Percentiles rank a stretch among this genome's conserved stretches.
Conservation (phyloP, 2,329 filamentous ascomycete genomes). For the Pseudogymnoascus sp. region DNA sequence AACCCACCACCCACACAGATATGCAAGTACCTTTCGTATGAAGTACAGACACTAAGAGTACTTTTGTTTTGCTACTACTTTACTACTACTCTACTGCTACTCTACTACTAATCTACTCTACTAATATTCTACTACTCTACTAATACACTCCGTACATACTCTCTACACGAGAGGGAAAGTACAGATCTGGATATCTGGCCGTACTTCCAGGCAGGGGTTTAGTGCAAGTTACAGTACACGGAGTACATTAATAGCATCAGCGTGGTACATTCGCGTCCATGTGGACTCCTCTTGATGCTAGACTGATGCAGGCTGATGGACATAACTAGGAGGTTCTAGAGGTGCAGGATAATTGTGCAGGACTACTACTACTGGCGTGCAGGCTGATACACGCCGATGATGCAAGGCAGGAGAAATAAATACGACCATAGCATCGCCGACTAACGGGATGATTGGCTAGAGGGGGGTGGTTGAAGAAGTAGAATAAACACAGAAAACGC, state of each 20-base stretch:
- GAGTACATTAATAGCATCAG: not conserved
- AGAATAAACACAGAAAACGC: not conserved
- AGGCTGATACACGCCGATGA: not conserved
- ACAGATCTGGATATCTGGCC: not conserved
- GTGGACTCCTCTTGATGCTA: not conserved
- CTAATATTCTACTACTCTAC: not conserved
- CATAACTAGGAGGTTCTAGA: too few relatives aligned
- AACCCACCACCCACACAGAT: not conserved
- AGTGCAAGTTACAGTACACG: not conserved
- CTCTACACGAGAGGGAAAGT: not conserved
- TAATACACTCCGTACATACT: not conserved
- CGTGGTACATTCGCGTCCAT: not conserved
- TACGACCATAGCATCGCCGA: not conserved
- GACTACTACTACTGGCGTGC: too few relatives aligned
- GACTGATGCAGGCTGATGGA: too few relatives aligned
- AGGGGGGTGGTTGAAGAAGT: not conserved
- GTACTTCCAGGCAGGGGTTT: not conserved
- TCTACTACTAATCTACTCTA: not conserved
- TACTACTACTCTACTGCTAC: not conserved
- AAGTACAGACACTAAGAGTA: not conserved
- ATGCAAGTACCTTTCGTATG: not conserved
- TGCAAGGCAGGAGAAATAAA: not conserved
- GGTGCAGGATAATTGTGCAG: too few relatives aligned
- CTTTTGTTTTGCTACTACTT: not conserved
- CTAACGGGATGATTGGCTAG: not conserved